phyloP scores from a whole-genome alignment of 2,329 filamentous ascomycete species.

The Sclerotinia nivalis region DNA sequence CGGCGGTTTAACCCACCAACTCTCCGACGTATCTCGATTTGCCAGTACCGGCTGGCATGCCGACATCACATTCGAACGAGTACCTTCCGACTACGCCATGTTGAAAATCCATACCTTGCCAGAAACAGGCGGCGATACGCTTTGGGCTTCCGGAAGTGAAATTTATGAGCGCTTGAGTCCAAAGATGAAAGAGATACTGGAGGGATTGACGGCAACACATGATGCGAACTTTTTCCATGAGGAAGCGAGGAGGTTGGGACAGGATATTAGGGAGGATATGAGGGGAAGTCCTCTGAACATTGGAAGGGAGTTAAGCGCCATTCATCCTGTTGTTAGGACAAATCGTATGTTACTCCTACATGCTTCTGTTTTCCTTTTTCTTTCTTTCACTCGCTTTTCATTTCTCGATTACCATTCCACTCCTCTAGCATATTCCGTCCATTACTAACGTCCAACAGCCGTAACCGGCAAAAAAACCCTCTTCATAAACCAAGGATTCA shows the following conservation, averaged over 20 bases:
- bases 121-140: conserved; percentile 48
- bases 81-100: conserved; percentile 55
- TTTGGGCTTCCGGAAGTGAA: conserved; percentile 55
- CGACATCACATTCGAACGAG: conserved; percentile 56
- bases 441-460: background rate
- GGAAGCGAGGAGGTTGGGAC: conserved; percentile 50
- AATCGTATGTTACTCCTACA: conserved; percentile 46
- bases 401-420: background rate
- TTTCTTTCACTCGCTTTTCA: background rate
- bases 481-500: conserved; percentile 52
- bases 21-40: conserved; percentile 53
- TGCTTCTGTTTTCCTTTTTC: background rate
- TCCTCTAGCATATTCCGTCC: background rate
- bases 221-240: conserved; percentile 53
- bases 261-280: conserved; percentile 42
- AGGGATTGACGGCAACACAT: conserved; percentile 52
- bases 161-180: conserved; percentile 56
- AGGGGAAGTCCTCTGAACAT: conserved; percentile 48
- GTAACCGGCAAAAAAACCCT: conserved; percentile 49
- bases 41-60: conserved; percentile 53
- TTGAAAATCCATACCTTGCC: conserved; percentile 53
- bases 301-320: conserved; percentile 30
- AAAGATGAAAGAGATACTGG: conserved; percentile 50
- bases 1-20: conserved; percentile 48
- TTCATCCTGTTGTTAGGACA: conserved; percentile 56